phyloP scores from a whole-genome alignment of 2,329 filamentous ascomycete species.

The Dactylellina sp. region DNA sequence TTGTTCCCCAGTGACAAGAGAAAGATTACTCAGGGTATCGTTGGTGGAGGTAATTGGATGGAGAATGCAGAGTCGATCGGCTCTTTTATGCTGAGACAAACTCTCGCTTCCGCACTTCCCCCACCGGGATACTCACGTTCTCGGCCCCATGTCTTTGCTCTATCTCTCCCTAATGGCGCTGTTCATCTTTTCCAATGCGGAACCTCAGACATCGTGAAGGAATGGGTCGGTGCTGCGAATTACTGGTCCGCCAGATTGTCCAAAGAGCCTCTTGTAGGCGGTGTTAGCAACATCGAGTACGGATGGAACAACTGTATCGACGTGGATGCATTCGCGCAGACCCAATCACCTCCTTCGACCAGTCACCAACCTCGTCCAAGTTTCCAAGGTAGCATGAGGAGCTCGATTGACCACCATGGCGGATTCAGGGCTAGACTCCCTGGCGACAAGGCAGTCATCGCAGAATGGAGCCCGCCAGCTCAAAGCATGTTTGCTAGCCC shows the following conservation, averaged over 20 bases:
- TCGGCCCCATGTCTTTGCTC: slow-evolving; percentile 90
- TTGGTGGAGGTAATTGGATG: slow-evolving; percentile 97
- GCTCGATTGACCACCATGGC: slow-evolving; percentile 74
- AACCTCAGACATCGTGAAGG: slow-evolving; percentile 90
- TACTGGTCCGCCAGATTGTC: slow-evolving; percentile 97
- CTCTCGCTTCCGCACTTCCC: slow-evolving; percentile 88
- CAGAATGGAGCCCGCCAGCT: slow-evolving; percentile 88
- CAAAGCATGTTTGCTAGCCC: slow-evolving; percentile 90
- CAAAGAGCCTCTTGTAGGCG: slow-evolving; percentile 90
- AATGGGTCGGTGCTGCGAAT: slow-evolving; percentile 94
- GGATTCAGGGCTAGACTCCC: slow-evolving; percentile 76
- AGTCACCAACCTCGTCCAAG: slow-evolving; percentile 58
- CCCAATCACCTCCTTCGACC: slow-evolving; percentile 59
- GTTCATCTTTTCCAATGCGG: slow-evolving; percentile 99
- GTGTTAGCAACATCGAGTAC: slow-evolving; percentile 96
- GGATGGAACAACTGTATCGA: slow-evolving; percentile 88
- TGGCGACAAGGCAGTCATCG: slow-evolving; percentile 84
- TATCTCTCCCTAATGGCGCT: slow-evolving; percentile 89
- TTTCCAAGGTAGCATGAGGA: slow-evolving; percentile 61
- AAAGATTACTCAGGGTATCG: slow-evolving; percentile 76
- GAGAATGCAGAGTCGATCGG: slow-evolving; percentile 92
- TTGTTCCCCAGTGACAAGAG: slow-evolving; percentile 86
- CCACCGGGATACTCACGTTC: slow-evolving; percentile 91
- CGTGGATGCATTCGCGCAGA: slow-evolving; percentile 59
- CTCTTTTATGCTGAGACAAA: slow-evolving; percentile 87